Evolutionary conservation across 768 basidiomycete species (phyloP).

Genomic region (Suillus tomentosus): DNA sequence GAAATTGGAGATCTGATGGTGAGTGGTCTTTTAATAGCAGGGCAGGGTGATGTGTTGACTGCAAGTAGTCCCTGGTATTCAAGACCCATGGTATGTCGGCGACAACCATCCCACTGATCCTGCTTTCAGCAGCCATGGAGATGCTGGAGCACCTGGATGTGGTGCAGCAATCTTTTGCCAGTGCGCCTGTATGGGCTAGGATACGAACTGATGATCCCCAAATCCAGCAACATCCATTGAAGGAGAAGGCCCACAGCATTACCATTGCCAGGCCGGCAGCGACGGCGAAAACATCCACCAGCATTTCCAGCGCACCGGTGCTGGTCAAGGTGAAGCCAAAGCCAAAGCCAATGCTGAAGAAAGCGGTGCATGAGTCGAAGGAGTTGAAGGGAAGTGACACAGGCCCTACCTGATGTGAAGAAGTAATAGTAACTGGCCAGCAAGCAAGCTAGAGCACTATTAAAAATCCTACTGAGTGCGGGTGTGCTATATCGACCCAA

Average conservation of each 20-base stretch:
- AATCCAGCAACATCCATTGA: background rate
- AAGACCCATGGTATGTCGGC: background rate
- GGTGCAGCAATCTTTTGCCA: background rate
- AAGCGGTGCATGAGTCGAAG: no score
- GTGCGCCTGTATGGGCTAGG: background rate
- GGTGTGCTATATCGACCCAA: no score
- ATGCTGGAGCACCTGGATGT: background rate
- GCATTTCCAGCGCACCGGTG: no score
- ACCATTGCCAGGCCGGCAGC: accelerated
- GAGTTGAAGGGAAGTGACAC: no score
- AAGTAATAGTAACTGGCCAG: no score
- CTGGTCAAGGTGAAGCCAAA: no score
- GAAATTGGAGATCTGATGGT: background rate
- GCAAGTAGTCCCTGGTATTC: background rate
- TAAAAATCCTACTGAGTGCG: no score
- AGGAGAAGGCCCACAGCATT: background rate
- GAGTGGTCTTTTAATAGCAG: background rate
- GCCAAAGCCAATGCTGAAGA: no score
- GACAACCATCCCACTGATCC: background rate
- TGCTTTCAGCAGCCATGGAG: background rate
- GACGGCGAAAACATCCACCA: no score
- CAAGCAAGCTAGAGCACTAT: no score
- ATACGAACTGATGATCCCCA: background rate
- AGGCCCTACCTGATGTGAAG: no score
- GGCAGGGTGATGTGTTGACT: background rate